Evolutionary conservation across 2,329 filamentous ascomycete species (phyloP).

Genomic region (Graphilbum fragrans): DNA sequence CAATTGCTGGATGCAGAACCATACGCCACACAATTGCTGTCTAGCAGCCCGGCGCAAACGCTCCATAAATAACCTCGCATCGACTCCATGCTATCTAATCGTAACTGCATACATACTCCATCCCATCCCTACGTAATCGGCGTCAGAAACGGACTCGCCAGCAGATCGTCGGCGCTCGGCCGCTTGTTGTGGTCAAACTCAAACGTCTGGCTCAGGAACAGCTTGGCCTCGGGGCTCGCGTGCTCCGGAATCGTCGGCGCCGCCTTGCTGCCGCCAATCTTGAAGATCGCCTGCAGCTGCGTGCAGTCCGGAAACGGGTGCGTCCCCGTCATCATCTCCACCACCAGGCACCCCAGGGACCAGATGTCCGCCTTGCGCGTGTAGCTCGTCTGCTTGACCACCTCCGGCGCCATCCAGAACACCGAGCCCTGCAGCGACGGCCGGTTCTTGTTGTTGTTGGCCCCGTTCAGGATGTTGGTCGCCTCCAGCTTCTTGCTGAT

Average conservation of each 20-base stretch:
- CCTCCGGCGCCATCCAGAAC: slow-evolving; percentile 99
- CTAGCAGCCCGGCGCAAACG: too few relatives aligned
- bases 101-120: background rate
- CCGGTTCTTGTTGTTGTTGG: slow-evolving; percentile 53
- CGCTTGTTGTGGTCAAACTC: slow-evolving; percentile 90
- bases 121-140: slow-evolving; percentile 39
- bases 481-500: slow-evolving; percentile 97
- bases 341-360: slow-evolving; percentile 90
- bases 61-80: too few relatives aligned
- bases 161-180: slow-evolving; percentile 82
- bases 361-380: slow-evolving; percentile 98
- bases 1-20: too few relatives aligned
- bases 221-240: slow-evolving; percentile 71
- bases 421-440: slow-evolving; percentile 90
- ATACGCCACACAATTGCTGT: too few relatives aligned
- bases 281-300: slow-evolving; percentile 96
- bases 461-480: slow-evolving; percentile 64
- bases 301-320: slow-evolving; percentile 96
- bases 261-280: slow-evolving; percentile 82
- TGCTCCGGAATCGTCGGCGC: slow-evolving; percentile 80
- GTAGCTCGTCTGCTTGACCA: slow-evolving; percentile 95
- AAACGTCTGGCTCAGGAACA: slow-evolving; percentile 81
- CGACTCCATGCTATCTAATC: too few relatives aligned
- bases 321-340: slow-evolving; percentile 97
- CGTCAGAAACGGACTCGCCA: slow-evolving; percentile 70